Evolutionary conservation across 140 eudicot species (phyloP).

Genomic region (Erigeron philadelphicus): DNA sequence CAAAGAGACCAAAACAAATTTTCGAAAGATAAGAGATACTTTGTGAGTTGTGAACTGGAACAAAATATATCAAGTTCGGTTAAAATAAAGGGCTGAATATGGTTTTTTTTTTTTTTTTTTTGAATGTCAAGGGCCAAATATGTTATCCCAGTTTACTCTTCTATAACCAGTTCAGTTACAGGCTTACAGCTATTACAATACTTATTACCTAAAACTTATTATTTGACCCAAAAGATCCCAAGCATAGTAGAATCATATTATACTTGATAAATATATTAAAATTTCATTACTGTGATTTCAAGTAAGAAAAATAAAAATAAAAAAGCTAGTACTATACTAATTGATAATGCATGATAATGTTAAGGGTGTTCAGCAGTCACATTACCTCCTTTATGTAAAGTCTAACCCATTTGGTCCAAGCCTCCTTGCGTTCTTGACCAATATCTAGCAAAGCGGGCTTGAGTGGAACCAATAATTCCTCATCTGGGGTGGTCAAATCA

Average conservation of each 20-base stretch:
- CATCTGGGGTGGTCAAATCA: conserved; percentile 57
- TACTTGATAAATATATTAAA: neutral
- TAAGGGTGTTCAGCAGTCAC: neutral
- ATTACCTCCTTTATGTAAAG: conserved; percentile 83
- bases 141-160: neutral
- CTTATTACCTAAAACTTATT: neutral
- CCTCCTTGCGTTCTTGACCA: conserved; percentile 93
- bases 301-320: neutral
- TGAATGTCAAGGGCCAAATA: neutral
- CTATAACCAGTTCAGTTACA: neutral
- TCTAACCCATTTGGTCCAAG: conserved; percentile 88
- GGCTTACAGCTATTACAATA: neutral
- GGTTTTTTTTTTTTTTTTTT: too few relatives aligned
- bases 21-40: too few relatives aligned
- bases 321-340: neutral
- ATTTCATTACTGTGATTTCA: neutral
- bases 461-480: conserved; percentile 61
- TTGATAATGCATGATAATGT: conserved; percentile 2
- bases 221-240: neutral
- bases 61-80: too few relatives aligned
- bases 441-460: conserved; percentile 86
- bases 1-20: too few relatives aligned
- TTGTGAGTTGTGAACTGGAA: too few relatives aligned
- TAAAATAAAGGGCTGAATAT: neutral
- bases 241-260: neutral